Evolutionary conservation across 768 basidiomycete genomes (phyloP), one percentile per base, ranked within the genome.

Genomic region (Sarcodon aspratus): DNA sequence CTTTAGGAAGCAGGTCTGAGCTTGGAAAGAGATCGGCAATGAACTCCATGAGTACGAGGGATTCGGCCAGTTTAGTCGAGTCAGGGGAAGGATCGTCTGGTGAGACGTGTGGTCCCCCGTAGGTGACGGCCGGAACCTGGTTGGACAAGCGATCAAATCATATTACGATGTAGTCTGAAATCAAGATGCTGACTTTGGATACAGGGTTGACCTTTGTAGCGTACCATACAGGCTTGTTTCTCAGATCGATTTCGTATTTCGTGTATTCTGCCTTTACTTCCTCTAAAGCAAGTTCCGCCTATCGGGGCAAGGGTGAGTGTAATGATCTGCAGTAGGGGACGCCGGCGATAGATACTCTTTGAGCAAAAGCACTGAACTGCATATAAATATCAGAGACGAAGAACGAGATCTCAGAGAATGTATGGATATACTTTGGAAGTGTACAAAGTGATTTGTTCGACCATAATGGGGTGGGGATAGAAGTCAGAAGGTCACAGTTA

Each of bases 151-250:
- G n/a, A n/a, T n/a, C n/a, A n/a, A n/a, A n/a, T n/a, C n/a, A n/a
- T n/a, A n/a, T n/a, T n/a, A n/a, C n/a, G n/a, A n/a, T n/a, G n/a
- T n/a, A n/a, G n/a, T n/a, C n/a, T n/a, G n/a, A n/a, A n/a, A n/a
- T n/a, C n/a, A n/a, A n/a, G n/a, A n/a, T n/a, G n/a, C n/a, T n/a
- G 55, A 79, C 82, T 72, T 82, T 84, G 65, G 75, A 74, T 0
- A 73, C 79, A 1, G 76, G 77, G 63, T 85, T 85, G 35, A 85
- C 73, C 50, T 77, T 71, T 0, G 73, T 70, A 0, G 74, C 74
- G 57, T 80, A 83, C 82, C 81, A 83, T 45, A 72, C 76, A 1
- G 82, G 82, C 64, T 85, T 85, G 66, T 80, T 78, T 53, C 50
- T 45, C 10, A 85, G 62, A 54, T 83, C 78, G 44, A 85, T 73